phyloP scores from a whole-genome alignment of 2,329 filamentous ascomycete species.

The Helotiales sp. region DNA sequence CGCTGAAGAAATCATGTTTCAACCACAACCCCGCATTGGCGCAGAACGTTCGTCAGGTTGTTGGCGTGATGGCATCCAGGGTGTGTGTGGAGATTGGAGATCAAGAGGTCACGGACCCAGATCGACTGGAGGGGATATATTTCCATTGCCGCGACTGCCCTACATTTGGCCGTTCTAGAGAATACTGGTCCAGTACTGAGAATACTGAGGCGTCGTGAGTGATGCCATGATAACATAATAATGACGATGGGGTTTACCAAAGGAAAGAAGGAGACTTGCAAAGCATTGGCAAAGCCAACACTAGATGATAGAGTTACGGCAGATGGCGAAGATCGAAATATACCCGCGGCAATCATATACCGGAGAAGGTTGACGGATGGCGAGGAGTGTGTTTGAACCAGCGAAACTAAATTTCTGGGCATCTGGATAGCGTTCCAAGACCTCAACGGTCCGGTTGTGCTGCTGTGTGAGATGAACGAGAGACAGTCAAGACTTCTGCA shows the following conservation, averaged over 20 bases:
- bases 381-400: not conserved
- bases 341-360: not conserved
- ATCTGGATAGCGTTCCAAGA: conserved; percentile 4
- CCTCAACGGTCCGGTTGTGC: not conserved
- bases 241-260: conserved; percentile 5
- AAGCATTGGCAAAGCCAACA: conserved; percentile 1
- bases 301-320: conserved; percentile 5
- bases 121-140: conserved; percentile 9
- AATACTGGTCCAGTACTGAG: not conserved
- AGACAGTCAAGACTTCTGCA: not conserved
- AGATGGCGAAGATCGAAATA: not conserved
- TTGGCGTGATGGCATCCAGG: conserved; percentile 12
- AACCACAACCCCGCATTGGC: conserved; percentile 24
- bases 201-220: not conserved
- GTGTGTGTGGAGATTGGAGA: conserved; percentile 12
- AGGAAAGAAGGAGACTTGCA: not conserved
- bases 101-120: conserved; percentile 2
- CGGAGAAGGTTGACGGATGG: not conserved
- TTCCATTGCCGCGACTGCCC: conserved; percentile 18
- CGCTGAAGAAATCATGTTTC: conserved; percentile 27
- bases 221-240: not conserved
- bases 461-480: not conserved
- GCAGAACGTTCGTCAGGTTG: conserved; percentile 12
- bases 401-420: not conserved
- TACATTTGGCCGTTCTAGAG: not conserved